Evolutionary conservation across 2,329 filamentous ascomycete species (phyloP).

Genomic region (Sarocladium brachiariae): DNA sequence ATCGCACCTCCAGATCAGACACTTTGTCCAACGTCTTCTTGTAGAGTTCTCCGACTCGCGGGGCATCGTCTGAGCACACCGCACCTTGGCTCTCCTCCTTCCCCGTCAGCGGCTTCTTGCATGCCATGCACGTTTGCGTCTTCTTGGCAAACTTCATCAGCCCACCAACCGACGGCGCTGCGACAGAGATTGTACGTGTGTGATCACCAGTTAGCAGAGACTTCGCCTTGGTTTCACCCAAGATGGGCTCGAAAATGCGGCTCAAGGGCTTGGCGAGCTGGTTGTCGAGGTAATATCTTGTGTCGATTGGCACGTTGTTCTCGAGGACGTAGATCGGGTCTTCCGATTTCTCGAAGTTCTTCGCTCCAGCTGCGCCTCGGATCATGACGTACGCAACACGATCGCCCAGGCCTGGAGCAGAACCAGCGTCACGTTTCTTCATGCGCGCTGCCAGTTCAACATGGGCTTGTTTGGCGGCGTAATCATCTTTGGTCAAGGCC

Average conservation of each 20-base stretch:
- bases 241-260: constrained; percentile 95
- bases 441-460: constrained; percentile 93
- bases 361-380: constrained; percentile 80
- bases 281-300: constrained; percentile 97
- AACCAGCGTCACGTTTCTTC: constrained; percentile 93
- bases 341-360: constrained; percentile 95
- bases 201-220: constrained; percentile 87
- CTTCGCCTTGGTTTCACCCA: constrained; percentile 85
- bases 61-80: constrained; percentile 79
- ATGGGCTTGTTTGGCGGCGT: constrained; percentile 89
- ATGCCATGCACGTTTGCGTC: constrained; percentile 96
- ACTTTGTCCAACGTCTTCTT: constrained; percentile 83
- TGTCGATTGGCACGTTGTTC: constrained; percentile 96
- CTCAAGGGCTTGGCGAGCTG: constrained; percentile 91
- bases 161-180: constrained; percentile 83
- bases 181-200: constrained; percentile 88
- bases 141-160: constrained; percentile 99
- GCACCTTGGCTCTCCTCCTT: constrained; percentile 77
- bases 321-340: constrained; percentile 96
- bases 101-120: constrained; percentile 86
- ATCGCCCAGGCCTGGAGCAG: constrained; percentile 85
- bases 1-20: constrained; percentile 86
- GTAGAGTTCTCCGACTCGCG: constrained; percentile 86
- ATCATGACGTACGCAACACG: constrained; percentile 98
- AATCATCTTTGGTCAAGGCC: constrained; percentile 83